phyloP scores from a whole-genome alignment of 2,329 filamentous ascomycete genomes.

The Colletotrichum spaethianum region DNA sequence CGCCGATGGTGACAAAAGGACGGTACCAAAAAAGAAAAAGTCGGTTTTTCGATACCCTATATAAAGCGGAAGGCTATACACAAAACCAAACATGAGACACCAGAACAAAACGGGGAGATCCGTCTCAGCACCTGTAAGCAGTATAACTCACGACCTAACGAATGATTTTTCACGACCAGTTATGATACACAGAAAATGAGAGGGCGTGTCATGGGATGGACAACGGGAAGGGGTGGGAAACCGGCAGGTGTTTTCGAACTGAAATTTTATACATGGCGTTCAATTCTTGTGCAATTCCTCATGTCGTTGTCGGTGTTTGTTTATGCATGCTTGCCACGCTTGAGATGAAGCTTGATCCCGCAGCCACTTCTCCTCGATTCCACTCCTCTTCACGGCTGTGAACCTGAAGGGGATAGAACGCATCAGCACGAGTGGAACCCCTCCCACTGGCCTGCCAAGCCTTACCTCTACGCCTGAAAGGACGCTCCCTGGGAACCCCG shows the following conservation, averaged over 20 bases:
- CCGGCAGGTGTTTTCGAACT: neutral
- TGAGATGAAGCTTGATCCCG: neutral
- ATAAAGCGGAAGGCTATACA: slow-evolving; percentile 34
- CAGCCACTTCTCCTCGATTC: neutral
- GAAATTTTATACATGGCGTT: neutral
- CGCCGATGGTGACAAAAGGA: slow-evolving; percentile 3
- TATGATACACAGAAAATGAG: slow-evolving; percentile 16
- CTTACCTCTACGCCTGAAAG: neutral
- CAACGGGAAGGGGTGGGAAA: neutral
- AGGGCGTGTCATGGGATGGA: neutral
- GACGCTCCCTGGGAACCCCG: neutral
- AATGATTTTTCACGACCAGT: slow-evolving; percentile 20
- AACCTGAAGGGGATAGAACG: neutral
- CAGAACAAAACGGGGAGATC: neutral
- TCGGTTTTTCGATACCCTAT: slow-evolving; percentile 24
- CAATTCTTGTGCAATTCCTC: too few relatives aligned
- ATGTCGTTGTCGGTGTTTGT: neutral
- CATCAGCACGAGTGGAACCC: neutral
- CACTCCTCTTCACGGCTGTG: neutral
- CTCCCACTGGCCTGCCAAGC: neutral
- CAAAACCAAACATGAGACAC: slow-evolving; percentile 22
- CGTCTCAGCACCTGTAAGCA: slow-evolving; percentile 23
- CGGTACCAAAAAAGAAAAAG: slow-evolving; percentile 10
- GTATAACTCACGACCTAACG: slow-evolving; percentile 29
- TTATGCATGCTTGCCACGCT: neutral